phyloP scores from a whole-genome alignment of 2,329 filamentous ascomycete genomes.

The Pochonia chlamydosporia region DNA sequence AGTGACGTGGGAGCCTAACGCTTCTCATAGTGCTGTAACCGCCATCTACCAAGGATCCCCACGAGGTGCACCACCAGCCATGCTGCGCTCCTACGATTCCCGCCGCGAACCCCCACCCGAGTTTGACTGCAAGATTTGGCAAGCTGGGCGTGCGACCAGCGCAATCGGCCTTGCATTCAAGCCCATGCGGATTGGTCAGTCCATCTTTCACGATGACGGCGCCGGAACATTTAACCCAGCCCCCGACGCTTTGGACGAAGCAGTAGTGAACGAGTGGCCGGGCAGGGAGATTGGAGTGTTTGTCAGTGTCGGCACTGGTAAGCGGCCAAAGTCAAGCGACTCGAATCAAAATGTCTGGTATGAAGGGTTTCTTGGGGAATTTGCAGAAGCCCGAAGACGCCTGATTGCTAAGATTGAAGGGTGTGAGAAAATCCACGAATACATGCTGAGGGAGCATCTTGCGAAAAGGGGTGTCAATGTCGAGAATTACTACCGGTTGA shows the following conservation, averaged over 20 bases:
- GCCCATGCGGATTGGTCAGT: constrained; percentile 88
- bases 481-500: constrained; percentile 93
- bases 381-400: constrained; percentile 79
- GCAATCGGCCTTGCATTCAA: constrained; percentile 93
- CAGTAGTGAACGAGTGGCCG: constrained; percentile 88
- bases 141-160: constrained; percentile 90
- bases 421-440: constrained; percentile 84
- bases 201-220: constrained; percentile 89
- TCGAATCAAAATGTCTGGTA: constrained; percentile 80
- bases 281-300: constrained; percentile 89
- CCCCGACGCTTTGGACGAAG: constrained; percentile 81
- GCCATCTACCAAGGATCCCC: constrained; percentile 82
- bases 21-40: constrained; percentile 69
- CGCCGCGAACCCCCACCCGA: constrained; percentile 85
- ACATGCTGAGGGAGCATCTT: constrained; percentile 76
- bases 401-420: constrained; percentile 92
- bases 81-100: constrained; percentile 93
- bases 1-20: neutral
- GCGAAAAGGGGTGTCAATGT: constrained; percentile 71
- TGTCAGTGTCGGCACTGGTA: constrained; percentile 90
- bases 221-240: constrained; percentile 87
- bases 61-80: constrained; percentile 59
- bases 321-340: constrained; percentile 60
- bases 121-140: constrained; percentile 93
- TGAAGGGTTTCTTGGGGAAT: constrained; percentile 87